These are phyloP conservation scores for Aspergillus sp. DNA, from an alignment of 2,329 filamentous ascomycete species.

Conservation along the genomic window DNA sequence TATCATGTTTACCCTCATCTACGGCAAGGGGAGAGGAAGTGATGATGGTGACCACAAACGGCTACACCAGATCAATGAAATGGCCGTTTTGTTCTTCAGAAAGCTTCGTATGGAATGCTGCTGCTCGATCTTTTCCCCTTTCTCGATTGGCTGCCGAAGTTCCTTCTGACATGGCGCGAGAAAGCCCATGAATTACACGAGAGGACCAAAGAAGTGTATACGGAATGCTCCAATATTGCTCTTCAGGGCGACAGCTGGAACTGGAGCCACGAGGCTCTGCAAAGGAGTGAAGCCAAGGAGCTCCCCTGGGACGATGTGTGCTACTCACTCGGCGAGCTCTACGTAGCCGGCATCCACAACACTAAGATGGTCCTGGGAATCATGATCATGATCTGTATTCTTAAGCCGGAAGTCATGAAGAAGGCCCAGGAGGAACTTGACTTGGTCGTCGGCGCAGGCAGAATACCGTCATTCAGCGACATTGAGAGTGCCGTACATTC, in stretches of 20 bases:
- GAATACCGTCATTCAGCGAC: slow-evolving; percentile 34
- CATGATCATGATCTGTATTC: slow-evolving; percentile 47
- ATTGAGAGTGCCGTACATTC: slow-evolving; percentile 32
- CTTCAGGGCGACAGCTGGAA: slow-evolving; percentile 18
- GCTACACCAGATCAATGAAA: slow-evolving; percentile 50
- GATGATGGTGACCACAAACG: slow-evolving; percentile 44
- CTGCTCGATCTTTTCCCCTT: slow-evolving; percentile 14
- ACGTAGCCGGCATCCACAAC: slow-evolving; percentile 51
- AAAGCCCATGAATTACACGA: slow-evolving; percentile 16
- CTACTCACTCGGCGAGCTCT: slow-evolving; percentile 46
- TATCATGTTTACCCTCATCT: slow-evolving; percentile 53
- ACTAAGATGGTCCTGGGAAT: slow-evolving; percentile 48
- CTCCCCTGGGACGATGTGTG: slow-evolving; percentile 46
- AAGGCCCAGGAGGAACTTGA: slow-evolving; percentile 41
- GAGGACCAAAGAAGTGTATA: slow-evolving; percentile 11
- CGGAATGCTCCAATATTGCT: slow-evolving; percentile 6
- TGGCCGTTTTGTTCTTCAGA: slow-evolving; percentile 22
- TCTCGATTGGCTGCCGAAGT: slow-evolving; percentile 5
- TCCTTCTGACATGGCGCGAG: slow-evolving; percentile 10
- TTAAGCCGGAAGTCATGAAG: slow-evolving; percentile 42
- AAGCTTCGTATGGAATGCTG: slow-evolving; percentile 3
- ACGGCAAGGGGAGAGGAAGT: slow-evolving; percentile 47
- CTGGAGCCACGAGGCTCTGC: slow-evolving; percentile 18
- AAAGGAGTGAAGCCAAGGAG: slow-evolving; percentile 38
- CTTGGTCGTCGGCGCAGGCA: slow-evolving; percentile 27